A percentile compares a stretch with the other conserved stretches of the same genome.
phyloP scores from a whole-genome alignment of 495 filamentous ascomycete genomes.

The Penicillium tannophilum region DNA sequence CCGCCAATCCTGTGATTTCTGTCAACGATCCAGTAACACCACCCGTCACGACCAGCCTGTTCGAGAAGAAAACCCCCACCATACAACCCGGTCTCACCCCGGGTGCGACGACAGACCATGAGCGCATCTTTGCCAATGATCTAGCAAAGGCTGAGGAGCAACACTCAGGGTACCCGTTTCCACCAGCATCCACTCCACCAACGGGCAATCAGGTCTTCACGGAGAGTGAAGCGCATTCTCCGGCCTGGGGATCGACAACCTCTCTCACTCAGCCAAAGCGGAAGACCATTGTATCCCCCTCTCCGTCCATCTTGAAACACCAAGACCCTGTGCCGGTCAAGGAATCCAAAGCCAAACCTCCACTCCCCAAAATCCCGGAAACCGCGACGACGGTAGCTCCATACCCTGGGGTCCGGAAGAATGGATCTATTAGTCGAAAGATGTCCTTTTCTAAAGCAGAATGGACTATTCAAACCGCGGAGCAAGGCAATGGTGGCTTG shows the following conservation, averaged over 20 bases:
- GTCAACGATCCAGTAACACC: constrained; percentile 41
- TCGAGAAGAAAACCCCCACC: constrained; percentile 46
- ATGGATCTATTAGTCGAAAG: constrained; percentile 46
- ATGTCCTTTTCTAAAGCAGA: constrained; percentile 63
- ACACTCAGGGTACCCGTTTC: constrained; percentile 39
- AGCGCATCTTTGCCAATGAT: constrained; percentile 57
- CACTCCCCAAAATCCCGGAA: constrained; percentile 27
- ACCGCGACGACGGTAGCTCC: constrained; percentile 12
- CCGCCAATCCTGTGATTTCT: constrained; percentile 32
- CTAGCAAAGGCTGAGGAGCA: constrained; percentile 36
- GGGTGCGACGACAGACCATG: constrained; percentile 61
- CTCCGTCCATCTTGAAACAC: constrained; percentile 70
- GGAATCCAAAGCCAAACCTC: constrained; percentile 9
- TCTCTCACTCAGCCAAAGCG: constrained; percentile 75
- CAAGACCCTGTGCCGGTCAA: constrained; percentile 48
- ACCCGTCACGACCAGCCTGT: constrained; percentile 40
- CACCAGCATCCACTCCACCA: constrained; percentile 14
- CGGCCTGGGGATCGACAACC: constrained; percentile 66
- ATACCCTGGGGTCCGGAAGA: constrained; percentile 15
- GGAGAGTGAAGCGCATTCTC: constrained; percentile 47
- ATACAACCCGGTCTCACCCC: constrained; percentile 48
- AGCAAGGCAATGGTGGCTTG: constrained; percentile 89
- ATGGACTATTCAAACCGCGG: constrained; percentile 82
- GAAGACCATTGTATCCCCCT: constrained; percentile 65
- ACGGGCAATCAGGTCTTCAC: constrained; percentile 31